Base-by-base conservation (phyloP, 2,329 filamentous ascomycete species). In the Aspergillus sp. region DNA sequence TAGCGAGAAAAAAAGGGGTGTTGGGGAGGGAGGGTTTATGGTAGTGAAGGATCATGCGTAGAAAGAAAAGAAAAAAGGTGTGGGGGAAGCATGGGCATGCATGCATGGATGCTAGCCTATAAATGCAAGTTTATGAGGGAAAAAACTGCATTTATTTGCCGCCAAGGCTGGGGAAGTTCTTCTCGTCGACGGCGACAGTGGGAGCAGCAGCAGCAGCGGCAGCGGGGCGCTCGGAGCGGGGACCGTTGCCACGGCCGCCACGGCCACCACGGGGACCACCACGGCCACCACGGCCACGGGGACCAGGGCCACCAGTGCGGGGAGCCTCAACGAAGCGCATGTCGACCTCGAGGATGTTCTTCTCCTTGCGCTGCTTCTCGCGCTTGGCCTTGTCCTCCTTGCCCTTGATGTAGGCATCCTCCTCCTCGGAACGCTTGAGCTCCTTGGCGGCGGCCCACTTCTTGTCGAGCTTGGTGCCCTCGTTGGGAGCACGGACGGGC, bases 361-460 rank as follows among this genome's bases (percentile, higher is more conserved):
- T 97, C 82, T 90, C 86, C 87, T 95, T 95, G 82, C 90, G 90
- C 84, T 94, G 90, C 76, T 92, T 91, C 83, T 94, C 88, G 76
- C 91, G 91, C 76, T 81, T 82, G 78, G 87, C 80, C 89, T 97
- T 97, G 81, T 89, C 89, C 65, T 82, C 84, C 68, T 84, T 79
- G 70, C 85, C 88, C 72, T 89, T 81, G 75, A 97, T 89, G 86
- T 91, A 97, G 67, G 77, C 75, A 70, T 90, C 87, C 71, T 92
- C 87, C 71, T 92, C 88, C 51, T 83, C 76, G 61, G 76, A 76
- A 67, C 82, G 83, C 72, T 77, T 72, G 71, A 87, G 70, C 65
- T 83, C 80, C 84, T 93, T 96, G 77, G 92, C 92, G 72, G 85
- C 84, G 73, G 90, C 91, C 91, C 93, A 97, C 86, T 97, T 95